These are phyloP conservation scores for Plantago ovata DNA, from an alignment of 257 asterid species.

Conservation along the genomic window DNA sequence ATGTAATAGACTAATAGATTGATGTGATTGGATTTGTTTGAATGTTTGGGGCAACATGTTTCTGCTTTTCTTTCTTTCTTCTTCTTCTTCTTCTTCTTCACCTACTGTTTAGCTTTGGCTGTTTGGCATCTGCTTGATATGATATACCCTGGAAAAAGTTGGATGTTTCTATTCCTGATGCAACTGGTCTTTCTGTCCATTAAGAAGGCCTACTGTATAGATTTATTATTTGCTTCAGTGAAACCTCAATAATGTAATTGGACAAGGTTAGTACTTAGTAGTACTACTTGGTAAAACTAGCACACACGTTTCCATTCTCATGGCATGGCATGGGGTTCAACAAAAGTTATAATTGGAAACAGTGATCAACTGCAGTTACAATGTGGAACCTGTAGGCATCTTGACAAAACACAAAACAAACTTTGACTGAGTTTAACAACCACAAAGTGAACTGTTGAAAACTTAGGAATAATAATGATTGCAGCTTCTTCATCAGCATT, in stretches of 20 bases:
- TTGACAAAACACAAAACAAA: constrained; percentile 4
- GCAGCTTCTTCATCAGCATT: not conserved
- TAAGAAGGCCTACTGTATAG: not conserved
- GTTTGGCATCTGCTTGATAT: constrained; percentile 13
- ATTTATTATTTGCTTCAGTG: no score
- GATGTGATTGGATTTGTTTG: constrained; percentile 46
- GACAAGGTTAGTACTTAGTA: no score
- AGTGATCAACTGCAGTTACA: constrained; percentile 2
- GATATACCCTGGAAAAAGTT: constrained; percentile 14
- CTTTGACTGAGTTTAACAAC: constrained; percentile 2
- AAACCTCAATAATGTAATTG: no score
- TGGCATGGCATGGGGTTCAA: constrained; percentile 11
- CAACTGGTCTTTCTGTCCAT: constrained; percentile 4
- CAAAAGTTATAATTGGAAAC: constrained; percentile 8
- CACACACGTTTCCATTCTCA: no score
- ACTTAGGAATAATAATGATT: not conserved
- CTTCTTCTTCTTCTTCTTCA: no score
- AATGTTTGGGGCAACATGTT: constrained; percentile 34
- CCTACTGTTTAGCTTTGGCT: constrained; percentile 15
- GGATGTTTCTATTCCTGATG: constrained; percentile 13
- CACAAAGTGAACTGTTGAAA: constrained; percentile 5
- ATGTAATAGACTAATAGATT: constrained; percentile 31
- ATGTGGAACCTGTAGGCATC: not conserved
- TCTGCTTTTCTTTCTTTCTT: constrained; percentile 9
- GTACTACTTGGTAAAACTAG: no score